phyloP scores from a whole-genome alignment of 2,329 filamentous ascomycete species.

The Sporothrix mexicana region DNA sequence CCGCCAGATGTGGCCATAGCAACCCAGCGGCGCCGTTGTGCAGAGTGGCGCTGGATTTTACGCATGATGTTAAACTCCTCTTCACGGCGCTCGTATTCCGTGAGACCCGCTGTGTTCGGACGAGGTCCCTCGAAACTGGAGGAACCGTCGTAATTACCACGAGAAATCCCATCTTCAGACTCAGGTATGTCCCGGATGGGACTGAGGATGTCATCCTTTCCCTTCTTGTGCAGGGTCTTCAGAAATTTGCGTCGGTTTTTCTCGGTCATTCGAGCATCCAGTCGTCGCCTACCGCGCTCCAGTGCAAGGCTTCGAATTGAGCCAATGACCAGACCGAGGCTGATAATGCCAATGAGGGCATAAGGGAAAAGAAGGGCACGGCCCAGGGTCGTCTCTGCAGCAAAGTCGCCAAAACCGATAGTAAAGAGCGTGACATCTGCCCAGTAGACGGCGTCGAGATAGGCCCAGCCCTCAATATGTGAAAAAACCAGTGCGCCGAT shows the following conservation, averaged over 20 bases:
- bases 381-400: conserved; percentile 58
- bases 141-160: conserved; percentile 7
- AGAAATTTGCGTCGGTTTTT: conserved; percentile 60
- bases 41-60: conserved; percentile 71
- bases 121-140: conserved; percentile 26
- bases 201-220: conserved; percentile 55
- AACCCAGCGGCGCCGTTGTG: conserved; percentile 73
- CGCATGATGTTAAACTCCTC: conserved; percentile 82
- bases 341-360: conserved; percentile 79
- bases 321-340: conserved; percentile 55
- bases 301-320: conserved; percentile 61
- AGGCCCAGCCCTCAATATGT: conserved; percentile 73
- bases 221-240: conserved; percentile 52
- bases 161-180: not conserved
- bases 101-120: conserved; percentile 38
- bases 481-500: conserved; percentile 78
- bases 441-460: conserved; percentile 80
- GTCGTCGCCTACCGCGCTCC: conserved; percentile 60
- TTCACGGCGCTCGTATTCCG: conserved; percentile 66
- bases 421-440: conserved; percentile 74
- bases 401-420: conserved; percentile 66
- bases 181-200: conserved; percentile 48
- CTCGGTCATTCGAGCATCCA: conserved; percentile 65
- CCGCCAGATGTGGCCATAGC: conserved; percentile 70
- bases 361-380: conserved; percentile 81